Percentiles rank a stretch among this genome's conserved stretches.
phyloP scores from a whole-genome alignment of 345 rosid species.

The Gossypium mustelinum region DNA sequence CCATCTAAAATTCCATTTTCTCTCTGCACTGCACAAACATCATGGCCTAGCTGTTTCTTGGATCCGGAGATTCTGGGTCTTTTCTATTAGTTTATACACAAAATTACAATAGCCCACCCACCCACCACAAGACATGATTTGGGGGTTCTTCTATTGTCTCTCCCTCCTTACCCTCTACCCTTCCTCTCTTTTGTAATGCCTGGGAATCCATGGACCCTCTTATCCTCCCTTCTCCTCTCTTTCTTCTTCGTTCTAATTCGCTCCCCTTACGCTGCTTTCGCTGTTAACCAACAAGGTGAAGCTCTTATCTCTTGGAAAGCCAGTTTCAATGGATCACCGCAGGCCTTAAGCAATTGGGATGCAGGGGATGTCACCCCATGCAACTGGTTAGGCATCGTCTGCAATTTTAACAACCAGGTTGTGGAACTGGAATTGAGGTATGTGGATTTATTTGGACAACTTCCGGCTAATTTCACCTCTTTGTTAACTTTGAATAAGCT shows the following conservation, averaged over 20 bases:
- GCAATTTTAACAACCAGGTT: slow-evolving; percentile 36
- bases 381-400: slow-evolving; percentile 47
- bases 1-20: slow-evolving; percentile 41
- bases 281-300: slow-evolving; percentile 52
- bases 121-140: slow-evolving; percentile 44
- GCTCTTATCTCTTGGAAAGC: slow-evolving; percentile 57
- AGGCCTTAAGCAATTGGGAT: slow-evolving; percentile 39
- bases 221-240: slow-evolving; percentile 24
- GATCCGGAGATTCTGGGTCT: slow-evolving; percentile 76
- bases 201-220: slow-evolving; percentile 49
- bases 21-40: slow-evolving; percentile 37
- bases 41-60: slow-evolving; percentile 80
- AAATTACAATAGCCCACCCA: slow-evolving; percentile 18
- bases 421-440: slow-evolving; percentile 40
- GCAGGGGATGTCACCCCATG: slow-evolving; percentile 40
- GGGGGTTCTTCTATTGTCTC: slow-evolving; percentile 34
- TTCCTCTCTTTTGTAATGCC: slow-evolving; percentile 44
- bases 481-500: slow-evolving; percentile 43
- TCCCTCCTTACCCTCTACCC: slow-evolving; percentile 38
- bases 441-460: slow-evolving; percentile 42
- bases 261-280: slow-evolving; percentile 24
- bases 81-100: slow-evolving; percentile 25
- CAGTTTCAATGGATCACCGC: slow-evolving; percentile 35
- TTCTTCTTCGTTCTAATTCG: not conserved
- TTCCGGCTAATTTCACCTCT: slow-evolving; percentile 44